Percentiles rank a stretch among this genome's conserved stretches.
These are phyloP conservation scores for Mrakia frigida DNA, from an alignment of 768 basidiomycete genomes.

Conservation along the genomic window DNA sequence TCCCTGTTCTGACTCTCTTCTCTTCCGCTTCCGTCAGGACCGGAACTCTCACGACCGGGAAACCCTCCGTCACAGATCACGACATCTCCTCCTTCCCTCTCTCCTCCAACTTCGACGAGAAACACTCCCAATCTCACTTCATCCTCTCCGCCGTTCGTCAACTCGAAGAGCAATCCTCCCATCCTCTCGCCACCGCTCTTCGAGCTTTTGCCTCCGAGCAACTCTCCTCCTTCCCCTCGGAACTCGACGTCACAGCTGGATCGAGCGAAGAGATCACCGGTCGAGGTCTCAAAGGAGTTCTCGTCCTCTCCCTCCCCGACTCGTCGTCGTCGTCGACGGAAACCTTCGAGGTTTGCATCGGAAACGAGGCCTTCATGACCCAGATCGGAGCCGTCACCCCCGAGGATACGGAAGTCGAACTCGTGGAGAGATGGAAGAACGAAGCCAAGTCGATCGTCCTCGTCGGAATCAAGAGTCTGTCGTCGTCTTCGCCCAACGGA, in stretches of 20 bases:
- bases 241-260: not conserved
- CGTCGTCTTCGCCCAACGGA: conserved; percentile 33
- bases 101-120: conserved; percentile 40
- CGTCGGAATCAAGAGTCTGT: conserved; percentile 47
- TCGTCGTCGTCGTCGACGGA: conserved; percentile 36
- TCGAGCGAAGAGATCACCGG: conserved; percentile 60
- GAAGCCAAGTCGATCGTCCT: conserved; percentile 68
- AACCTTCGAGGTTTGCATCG: conserved; percentile 55
- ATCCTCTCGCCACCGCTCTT: conserved; percentile 63
- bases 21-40: too few species aligned
- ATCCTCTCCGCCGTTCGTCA: conserved; percentile 25
- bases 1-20: too few species aligned
- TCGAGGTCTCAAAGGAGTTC: conserved; percentile 56
- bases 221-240: not conserved
- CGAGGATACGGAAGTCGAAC: not conserved
- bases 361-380: conserved; percentile 63
- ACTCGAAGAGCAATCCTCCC: conserved; percentile 47
- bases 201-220: conserved; percentile 48
- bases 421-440: conserved; percentile 52
- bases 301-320: conserved; percentile 38
- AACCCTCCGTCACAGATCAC: conserved; percentile 26
- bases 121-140: not conserved
- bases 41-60: conserved; percentile 28
- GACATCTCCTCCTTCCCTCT: conserved; percentile 2
- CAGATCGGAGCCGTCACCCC: conserved; percentile 47